A percentile compares a stretch with the other conserved stretches of the same genome.
These are phyloP conservation scores for Aspergillus nanangensis DNA, from an alignment of 495 filamentous ascomycete genomes.

Conservation along the genomic window DNA sequence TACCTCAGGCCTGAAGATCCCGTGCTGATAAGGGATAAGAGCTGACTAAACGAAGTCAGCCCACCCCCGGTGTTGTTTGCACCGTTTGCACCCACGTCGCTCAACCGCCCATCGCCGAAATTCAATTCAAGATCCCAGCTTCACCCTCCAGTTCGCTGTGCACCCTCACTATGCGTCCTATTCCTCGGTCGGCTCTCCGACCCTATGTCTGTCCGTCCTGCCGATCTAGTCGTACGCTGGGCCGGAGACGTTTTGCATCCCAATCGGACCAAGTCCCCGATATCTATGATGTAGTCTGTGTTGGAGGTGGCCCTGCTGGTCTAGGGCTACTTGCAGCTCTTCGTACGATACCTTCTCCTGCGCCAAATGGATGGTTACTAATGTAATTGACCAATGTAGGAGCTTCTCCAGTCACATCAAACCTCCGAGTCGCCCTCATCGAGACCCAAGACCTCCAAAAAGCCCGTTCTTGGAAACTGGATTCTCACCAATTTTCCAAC, in stretches of 20 bases:
- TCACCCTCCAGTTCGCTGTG: neutral
- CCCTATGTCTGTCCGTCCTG: slow-evolving; percentile 42
- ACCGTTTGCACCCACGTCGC: slow-evolving; percentile 21
- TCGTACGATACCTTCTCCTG: slow-evolving; percentile 46
- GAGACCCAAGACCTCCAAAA: slow-evolving; percentile 80
- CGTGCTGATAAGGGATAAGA: too few species aligned
- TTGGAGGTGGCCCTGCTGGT: slow-evolving; percentile 95
- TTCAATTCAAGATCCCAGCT: too few species aligned
- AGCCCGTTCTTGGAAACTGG: slow-evolving; percentile 58
- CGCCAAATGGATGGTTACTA: neutral
- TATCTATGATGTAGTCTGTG: slow-evolving; percentile 91
- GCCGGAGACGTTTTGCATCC: slow-evolving; percentile 27
- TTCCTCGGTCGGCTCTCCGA: slow-evolving; percentile 28
- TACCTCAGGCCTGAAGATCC: too few species aligned
- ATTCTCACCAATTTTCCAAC: slow-evolving; percentile 74
- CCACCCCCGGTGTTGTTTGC: slow-evolving; percentile 18
- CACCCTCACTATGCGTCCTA: slow-evolving; percentile 28
- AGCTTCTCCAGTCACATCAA: slow-evolving; percentile 66
- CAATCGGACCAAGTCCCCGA: slow-evolving; percentile 25
- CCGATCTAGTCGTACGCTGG: slow-evolving; percentile 22
- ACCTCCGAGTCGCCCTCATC: slow-evolving; percentile 80
- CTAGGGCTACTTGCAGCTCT: slow-evolving; percentile 83
- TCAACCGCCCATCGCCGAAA: neutral
- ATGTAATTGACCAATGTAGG: slow-evolving; percentile 27
- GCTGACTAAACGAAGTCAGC: too few species aligned